Evolutionary conservation across 202 grass and related monocot genomes (phyloP).

Genomic region (Miscanthus sacchariflorus): DNA sequence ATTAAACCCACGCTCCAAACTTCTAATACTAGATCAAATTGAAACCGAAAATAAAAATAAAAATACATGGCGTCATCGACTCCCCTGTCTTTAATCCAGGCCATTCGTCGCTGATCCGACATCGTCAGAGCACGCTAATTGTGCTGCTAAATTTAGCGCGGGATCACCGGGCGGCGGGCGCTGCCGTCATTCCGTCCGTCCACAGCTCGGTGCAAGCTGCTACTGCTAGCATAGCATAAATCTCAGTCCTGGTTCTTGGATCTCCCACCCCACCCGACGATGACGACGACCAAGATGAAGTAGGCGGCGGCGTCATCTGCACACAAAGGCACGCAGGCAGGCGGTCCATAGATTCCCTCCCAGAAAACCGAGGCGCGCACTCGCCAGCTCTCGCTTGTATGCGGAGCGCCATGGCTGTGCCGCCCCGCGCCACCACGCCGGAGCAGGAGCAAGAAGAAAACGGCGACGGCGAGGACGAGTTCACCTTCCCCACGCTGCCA

Average conservation of each 20-base stretch:
- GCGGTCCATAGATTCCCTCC: neutral
- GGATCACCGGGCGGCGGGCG: neutral
- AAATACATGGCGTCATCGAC: too few relatives aligned
- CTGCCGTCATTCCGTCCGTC: neutral
- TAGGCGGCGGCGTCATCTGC: constrained; percentile 8
- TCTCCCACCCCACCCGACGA: too few relatives aligned
- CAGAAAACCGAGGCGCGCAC: neutral
- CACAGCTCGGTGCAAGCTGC: too few relatives aligned
- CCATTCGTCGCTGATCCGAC: neutral
- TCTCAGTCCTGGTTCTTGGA: too few relatives aligned
- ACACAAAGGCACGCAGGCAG: constrained; percentile 21
- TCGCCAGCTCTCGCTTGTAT: too few relatives aligned
- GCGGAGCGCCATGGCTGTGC: neutral
- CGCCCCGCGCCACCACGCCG: neutral
- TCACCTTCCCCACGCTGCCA: constrained; percentile 50
- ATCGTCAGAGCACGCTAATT: neutral
- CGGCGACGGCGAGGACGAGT: neutral
- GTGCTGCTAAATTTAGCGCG: neutral
- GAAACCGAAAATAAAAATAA: too few relatives aligned
- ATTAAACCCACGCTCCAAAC: too few relatives aligned
- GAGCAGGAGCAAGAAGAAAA: neutral
- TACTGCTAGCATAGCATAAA: too few relatives aligned
- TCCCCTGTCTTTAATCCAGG: neutral
- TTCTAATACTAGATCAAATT: too few relatives aligned
- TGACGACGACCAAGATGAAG: neutral